Evolutionary conservation across 1,139 yeast species (phyloP).

Genomic region (Hemisphaericaspora subhashii): DNA sequence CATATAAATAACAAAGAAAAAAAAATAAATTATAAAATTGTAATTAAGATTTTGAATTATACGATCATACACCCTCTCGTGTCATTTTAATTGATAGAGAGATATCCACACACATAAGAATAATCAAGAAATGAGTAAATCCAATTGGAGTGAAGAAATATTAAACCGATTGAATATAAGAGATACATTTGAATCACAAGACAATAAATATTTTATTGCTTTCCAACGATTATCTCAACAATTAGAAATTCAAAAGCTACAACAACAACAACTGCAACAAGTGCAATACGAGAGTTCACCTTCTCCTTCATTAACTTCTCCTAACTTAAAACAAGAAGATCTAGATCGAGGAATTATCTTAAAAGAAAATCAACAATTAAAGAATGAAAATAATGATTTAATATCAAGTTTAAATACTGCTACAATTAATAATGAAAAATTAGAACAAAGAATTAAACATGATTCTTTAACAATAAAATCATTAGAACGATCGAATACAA

Average conservation of each 20-base stretch:
- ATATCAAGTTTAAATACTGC: constrained; percentile 25
- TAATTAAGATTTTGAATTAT: too few species aligned
- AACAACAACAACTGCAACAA: constrained; percentile 5
- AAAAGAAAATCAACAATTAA: constrained; percentile 12
- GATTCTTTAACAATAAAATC: constrained; percentile 16
- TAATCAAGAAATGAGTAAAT: background rate
- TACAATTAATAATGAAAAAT: constrained; percentile 25
- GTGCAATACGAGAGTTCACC: constrained; percentile 10
- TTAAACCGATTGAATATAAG: constrained; percentile 26
- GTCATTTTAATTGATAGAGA: too few species aligned
- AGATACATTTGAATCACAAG: constrained; percentile 35
- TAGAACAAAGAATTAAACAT: constrained; percentile 18
- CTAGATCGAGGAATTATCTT: constrained; percentile 9
- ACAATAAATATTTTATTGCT: constrained; percentile 33
- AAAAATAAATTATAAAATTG: too few species aligned
- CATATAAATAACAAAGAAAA: too few species aligned
- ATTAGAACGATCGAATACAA: constrained; percentile 22
- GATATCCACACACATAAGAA: too few species aligned
- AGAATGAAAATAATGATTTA: constrained; percentile 17
- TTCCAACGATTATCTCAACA: constrained; percentile 28
- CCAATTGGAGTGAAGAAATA: constrained; percentile 26
- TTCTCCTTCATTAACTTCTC: constrained; percentile 17
- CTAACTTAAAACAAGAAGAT: constrained; percentile 5
- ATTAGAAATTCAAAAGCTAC: constrained; percentile 10
- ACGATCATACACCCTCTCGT: too few species aligned